Base-by-base conservation (phyloP, 1,284 basidiomycete species). In the Coniferiporia sulphurascens region DNA sequence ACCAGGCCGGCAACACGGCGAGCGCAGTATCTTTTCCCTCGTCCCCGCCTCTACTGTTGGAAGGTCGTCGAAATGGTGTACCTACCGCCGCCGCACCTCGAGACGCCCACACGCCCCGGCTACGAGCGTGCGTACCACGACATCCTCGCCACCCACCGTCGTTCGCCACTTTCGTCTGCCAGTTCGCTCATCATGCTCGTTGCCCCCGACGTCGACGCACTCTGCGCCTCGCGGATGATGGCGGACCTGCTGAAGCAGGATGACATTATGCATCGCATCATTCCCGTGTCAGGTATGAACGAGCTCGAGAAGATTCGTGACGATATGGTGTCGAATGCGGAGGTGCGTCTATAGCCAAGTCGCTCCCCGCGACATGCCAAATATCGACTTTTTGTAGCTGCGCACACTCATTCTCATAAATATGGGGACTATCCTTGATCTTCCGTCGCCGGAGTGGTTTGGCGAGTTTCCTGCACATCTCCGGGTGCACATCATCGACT, bases 351-450 rank as follows among this genome's bases (percentile, higher is more conserved):
- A 43, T 4, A 52, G 52, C 52, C 41, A 12, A 21, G 35, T 55
- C 56, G 22, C 41, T 21, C 41, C 52, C 43, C 46, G 27, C 27
- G 32, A 17, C 34, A 52, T 54, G 44, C 9, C 22, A 13, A 19
- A 35, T 19, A 3, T 46, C 17, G 12, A 41, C 19, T 46, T 8
- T 36, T n/a, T 43, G 60, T 3, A 98, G 91, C 79, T 99, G 22
- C 92, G 93, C 67, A 93, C 93, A 0, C 80, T 99, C 52, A 85
- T 99, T 55, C 81, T 99, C 48, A 73, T 99, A 52, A 98, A 98
- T 66, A 90, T 99, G 73, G 97, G 97, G 46, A 87, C 89, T 1
- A 85, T 96, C 54, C 80, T 95, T 38, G 91, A 96, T 64, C 78
- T 99, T 6, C 83, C 91, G 0, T 82, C 83, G 1, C 69, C 77